phyloP scores from a whole-genome alignment of 306 rosid species.

The Casuarina equisetifolia region DNA sequence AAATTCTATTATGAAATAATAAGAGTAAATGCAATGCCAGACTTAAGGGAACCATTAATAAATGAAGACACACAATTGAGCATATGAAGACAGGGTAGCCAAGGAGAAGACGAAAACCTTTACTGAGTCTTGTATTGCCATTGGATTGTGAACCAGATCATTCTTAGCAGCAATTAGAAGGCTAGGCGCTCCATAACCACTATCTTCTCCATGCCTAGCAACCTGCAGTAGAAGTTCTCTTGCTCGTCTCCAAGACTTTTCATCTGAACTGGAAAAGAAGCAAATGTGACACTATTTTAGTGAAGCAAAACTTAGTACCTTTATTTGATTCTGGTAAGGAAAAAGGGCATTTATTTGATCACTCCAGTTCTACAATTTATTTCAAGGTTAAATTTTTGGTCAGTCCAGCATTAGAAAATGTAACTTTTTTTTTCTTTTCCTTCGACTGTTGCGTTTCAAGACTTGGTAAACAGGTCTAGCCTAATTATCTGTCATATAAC shows the following conservation, averaged over 20 bases:
- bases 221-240: conserved; percentile 76
- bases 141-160: conserved; percentile 82
- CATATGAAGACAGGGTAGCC: conserved; percentile 18
- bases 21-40: conserved; percentile 3
- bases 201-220: conserved; percentile 81
- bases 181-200: conserved; percentile 79
- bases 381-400: background rate
- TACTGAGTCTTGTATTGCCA: conserved; percentile 81
- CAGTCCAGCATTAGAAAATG: background rate
- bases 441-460: background rate
- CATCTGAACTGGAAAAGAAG: conserved; percentile 70
- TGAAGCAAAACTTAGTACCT: conserved; percentile 9
- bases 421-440: background rate
- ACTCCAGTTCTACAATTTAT: background rate
- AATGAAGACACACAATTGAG: conserved; percentile 10
- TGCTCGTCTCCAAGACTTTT: conserved; percentile 77
- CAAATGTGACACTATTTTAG: conserved; percentile 24
- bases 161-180: conserved; percentile 86
- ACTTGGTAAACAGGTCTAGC: background rate
- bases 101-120: conserved; percentile 50
- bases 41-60: conserved; percentile 5
- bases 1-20: background rate
- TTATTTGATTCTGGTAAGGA: conserved; percentile 10
- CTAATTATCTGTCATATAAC: background rate
- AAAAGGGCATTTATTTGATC: background rate